These are phyloP conservation scores for Oenanthe sinensis DNA, from an alignment of 129 eudicot genomes.

Conservation along the genomic window DNA sequence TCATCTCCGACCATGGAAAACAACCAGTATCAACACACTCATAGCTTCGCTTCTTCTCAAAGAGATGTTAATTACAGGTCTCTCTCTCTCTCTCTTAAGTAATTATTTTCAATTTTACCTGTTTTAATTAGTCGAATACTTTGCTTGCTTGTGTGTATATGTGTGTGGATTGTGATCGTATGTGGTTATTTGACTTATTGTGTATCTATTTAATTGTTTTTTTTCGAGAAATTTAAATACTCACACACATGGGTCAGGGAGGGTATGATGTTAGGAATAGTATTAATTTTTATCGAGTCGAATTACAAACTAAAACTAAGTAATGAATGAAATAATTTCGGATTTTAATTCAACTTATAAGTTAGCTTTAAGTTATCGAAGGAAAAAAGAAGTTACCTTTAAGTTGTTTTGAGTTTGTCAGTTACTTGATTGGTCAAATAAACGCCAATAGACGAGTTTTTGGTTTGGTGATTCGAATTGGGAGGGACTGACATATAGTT, in stretches of 20 bases:
- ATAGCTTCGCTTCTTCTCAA: background rate
- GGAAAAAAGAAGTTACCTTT: too few species aligned
- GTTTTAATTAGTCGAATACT: background rate
- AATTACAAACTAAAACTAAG: too few species aligned
- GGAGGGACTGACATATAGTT: background rate
- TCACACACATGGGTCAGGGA: background rate
- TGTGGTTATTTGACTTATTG: background rate
- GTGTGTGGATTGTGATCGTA: background rate
- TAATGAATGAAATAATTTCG: too few species aligned
- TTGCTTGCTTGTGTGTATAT: background rate
- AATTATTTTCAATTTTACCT: background rate
- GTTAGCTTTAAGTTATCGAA: background rate
- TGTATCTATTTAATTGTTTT: background rate
- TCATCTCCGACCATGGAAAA: background rate
- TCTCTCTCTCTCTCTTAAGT: background rate
- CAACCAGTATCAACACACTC: background rate
- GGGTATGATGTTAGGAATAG: too few species aligned
- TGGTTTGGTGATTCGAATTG: background rate
- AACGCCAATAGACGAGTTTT: background rate
- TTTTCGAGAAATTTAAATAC: background rate
- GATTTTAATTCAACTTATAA: too few species aligned
- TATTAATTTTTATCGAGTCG: too few species aligned
- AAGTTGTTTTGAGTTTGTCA: too few species aligned
- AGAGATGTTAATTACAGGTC: constrained; percentile 4
- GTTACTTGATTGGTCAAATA: background rate